Evolutionary conservation across 1,284 basidiomycete genomes (phyloP).

Genomic region (Tilletia setariae): DNA sequence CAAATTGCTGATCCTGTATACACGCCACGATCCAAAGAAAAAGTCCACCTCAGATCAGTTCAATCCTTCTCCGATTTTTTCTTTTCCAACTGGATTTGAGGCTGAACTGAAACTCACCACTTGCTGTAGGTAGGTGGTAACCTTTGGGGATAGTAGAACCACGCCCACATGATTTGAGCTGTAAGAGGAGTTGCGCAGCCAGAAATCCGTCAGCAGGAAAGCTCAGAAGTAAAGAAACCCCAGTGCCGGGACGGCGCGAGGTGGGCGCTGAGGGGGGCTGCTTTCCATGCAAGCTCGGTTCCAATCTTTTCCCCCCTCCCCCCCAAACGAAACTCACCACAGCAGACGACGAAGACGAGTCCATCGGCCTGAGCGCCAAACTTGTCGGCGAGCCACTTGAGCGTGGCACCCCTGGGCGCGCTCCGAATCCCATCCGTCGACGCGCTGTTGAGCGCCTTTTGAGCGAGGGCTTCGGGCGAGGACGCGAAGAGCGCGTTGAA

Average conservation of each 20-base stretch:
- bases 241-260: too few relatives aligned
- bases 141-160: conserved; percentile 52
- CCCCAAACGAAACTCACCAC: conserved; percentile 18
- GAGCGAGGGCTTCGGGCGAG: neutral
- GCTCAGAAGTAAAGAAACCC: neutral
- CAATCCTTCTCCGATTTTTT: too few relatives aligned
- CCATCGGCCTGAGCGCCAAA: conserved; percentile 37
- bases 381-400: neutral
- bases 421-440: neutral
- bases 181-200: neutral
- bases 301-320: too few relatives aligned
- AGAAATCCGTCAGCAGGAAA: neutral
- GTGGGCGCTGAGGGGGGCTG: too few relatives aligned
- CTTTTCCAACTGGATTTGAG: too few relatives aligned
- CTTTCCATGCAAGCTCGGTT: too few relatives aligned
- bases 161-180: conserved; percentile 48
- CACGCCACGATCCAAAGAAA: neutral
- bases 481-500: conserved; percentile 1
- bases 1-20: conserved; percentile 36
- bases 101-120: conserved; percentile 47
- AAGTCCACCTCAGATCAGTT: too few relatives aligned
- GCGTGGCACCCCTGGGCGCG: neutral
- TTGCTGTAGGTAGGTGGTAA: conserved; percentile 50
- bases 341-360: conserved; percentile 45
- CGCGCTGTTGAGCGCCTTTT: neutral